Conservation (phyloP, 306 rosid species). For the Medicago arabica region DNA sequence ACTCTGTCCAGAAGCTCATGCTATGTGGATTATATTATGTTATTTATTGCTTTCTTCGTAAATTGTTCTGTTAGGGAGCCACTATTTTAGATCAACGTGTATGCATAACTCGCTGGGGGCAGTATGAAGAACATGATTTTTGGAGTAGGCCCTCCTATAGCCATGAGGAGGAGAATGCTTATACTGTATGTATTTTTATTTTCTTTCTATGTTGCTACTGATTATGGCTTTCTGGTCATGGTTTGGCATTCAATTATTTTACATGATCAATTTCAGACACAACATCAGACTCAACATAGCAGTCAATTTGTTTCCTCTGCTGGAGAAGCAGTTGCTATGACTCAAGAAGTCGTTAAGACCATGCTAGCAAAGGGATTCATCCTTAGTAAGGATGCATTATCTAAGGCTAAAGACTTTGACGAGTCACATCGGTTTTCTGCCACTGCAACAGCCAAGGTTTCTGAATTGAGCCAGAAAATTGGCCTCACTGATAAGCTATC, state of each 20-base stretch:
- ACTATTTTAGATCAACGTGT: slow-evolving; percentile 89
- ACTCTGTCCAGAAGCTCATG: neutral
- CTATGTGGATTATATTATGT: slow-evolving; percentile 4
- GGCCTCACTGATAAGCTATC: slow-evolving; percentile 72
- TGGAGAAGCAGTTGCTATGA: slow-evolving; percentile 73
- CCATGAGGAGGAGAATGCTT: slow-evolving; percentile 53
- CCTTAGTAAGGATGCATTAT: slow-evolving; percentile 77
- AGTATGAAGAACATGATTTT: slow-evolving; percentile 69
- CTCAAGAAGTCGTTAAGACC: slow-evolving; percentile 83
- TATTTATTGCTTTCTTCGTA: slow-evolving; percentile 16
- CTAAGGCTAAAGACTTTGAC: slow-evolving; percentile 74
- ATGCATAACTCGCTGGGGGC: slow-evolving; percentile 95
- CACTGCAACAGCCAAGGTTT: slow-evolving; percentile 71
- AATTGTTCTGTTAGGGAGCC: slow-evolving; percentile 74
- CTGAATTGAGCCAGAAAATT: slow-evolving; percentile 73
- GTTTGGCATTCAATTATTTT: neutral
- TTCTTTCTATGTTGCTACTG: neutral
- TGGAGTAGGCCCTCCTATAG: slow-evolving; percentile 63
- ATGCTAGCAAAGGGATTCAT: slow-evolving; percentile 86
- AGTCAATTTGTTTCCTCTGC: slow-evolving; percentile 66
- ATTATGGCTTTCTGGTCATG: neutral
- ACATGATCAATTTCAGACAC: slow-evolving; percentile 47
- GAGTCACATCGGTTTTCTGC: slow-evolving; percentile 80
- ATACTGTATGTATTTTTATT: slow-evolving; percentile 54
- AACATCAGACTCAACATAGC: slow-evolving; percentile 53